Conservation (phyloP, 2,329 filamentous ascomycete species). For the Scorias spongiosa region DNA sequence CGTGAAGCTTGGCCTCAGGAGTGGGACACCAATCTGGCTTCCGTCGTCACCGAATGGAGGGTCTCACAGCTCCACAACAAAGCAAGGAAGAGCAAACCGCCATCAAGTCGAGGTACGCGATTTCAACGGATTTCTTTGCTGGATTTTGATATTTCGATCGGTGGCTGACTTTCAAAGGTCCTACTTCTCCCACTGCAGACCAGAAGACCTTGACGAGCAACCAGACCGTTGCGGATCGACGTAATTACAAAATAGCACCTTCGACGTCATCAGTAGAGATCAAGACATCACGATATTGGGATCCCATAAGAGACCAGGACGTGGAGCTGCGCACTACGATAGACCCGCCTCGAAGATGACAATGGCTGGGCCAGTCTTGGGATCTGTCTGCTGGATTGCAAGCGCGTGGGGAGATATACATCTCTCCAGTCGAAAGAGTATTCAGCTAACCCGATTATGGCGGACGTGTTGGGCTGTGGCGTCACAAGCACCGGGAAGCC, state of each 20-base stretch:
- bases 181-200: neutral
- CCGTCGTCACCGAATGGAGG: neutral
- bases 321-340: neutral
- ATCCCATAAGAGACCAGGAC: neutral
- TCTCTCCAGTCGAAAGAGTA: no score
- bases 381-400: no score
- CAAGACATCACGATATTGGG: neutral
- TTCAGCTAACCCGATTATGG: no score
- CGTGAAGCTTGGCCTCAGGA: neutral
- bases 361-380: neutral
- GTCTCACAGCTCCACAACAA: neutral
- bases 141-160: no score
- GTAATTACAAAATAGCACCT: neutral
- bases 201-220: neutral
- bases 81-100: neutral
- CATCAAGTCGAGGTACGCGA: neutral
- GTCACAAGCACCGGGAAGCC: no score
- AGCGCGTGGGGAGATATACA: no score
- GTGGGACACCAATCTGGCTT: neutral
- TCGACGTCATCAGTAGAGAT: neutral
- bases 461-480: no score
- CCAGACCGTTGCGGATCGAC: neutral
- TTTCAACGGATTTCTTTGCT: no score
- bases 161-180: neutral
- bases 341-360: neutral